Percentiles rank a stretch among this genome's conserved stretches.
phyloP scores from a whole-genome alignment of 495 filamentous ascomycete genomes.

The Lepraria neglecta region DNA sequence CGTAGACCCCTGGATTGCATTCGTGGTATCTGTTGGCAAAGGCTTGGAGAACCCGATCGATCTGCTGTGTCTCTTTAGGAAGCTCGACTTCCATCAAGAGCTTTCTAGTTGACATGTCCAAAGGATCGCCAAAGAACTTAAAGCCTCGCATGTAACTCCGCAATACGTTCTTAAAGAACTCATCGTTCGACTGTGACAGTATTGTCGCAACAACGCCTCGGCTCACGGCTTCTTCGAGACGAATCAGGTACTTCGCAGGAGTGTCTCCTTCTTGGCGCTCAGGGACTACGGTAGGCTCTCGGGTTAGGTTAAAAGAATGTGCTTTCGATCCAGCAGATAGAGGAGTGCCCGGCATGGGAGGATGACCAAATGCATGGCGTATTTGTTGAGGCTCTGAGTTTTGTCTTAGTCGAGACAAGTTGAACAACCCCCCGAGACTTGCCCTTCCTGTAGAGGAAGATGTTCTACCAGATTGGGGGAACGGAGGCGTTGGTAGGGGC shows the following conservation, averaged over 20 bases:
- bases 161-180: slow-evolving; percentile 74
- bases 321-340: slow-evolving; percentile 60
- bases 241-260: slow-evolving; percentile 77
- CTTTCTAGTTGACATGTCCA: slow-evolving; percentile 96
- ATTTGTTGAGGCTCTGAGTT: slow-evolving; percentile 62
- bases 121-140: slow-evolving; percentile 87
- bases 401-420: slow-evolving; percentile 65
- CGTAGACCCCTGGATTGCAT: slow-evolving; percentile 95
- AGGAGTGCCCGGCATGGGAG: slow-evolving; percentile 57
- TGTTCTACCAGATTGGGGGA: slow-evolving; percentile 57
- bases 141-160: slow-evolving; percentile 94
- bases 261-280: slow-evolving; percentile 83
- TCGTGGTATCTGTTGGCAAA: slow-evolving; percentile 97
- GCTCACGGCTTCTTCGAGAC: slow-evolving; percentile 71
- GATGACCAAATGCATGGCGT: slow-evolving; percentile 50
- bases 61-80: slow-evolving; percentile 96
- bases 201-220: slow-evolving; percentile 73
- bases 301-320: slow-evolving; percentile 60
- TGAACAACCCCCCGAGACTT: slow-evolving; percentile 85
- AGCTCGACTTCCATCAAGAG: slow-evolving; percentile 94
- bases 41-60: slow-evolving; percentile 85
- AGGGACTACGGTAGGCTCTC: slow-evolving; percentile 61
- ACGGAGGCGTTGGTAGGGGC: slow-evolving; percentile 50
- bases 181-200: slow-evolving; percentile 73
- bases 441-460: slow-evolving; percentile 80